Evolutionary conservation across 345 rosid species (phyloP).

Genomic region (Brassica carinata): DNA sequence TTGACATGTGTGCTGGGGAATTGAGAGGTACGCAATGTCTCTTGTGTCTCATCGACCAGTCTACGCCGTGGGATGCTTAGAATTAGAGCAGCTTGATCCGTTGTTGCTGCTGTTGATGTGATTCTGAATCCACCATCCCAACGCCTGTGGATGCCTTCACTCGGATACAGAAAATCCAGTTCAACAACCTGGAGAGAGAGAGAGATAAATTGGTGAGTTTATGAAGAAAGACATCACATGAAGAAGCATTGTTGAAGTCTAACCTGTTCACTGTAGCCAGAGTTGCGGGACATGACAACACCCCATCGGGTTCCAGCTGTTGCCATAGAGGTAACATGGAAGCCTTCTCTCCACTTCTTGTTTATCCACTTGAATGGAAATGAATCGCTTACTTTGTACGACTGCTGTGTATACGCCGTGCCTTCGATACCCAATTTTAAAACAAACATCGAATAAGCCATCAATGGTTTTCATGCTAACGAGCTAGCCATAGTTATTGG

Average conservation of each 20-base stretch:
- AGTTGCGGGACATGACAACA: conserved; percentile 97
- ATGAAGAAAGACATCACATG: not conserved
- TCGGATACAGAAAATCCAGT: conserved; percentile 96
- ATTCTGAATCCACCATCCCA: conserved; percentile 96
- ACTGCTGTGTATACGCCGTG: conserved; percentile 86
- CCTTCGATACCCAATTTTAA: conserved; percentile 51
- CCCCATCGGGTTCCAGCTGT: conserved; percentile 98
- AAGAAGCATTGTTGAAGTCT: conserved; percentile 5
- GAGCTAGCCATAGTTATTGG: not conserved
- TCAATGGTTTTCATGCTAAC: not conserved
- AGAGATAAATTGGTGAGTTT: not conserved
- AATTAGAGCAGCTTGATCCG: conserved; percentile 90
- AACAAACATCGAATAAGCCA: not conserved
- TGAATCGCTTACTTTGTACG: conserved; percentile 93
- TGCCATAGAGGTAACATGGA: conserved; percentile 96
- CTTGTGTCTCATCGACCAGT: conserved; percentile 90
- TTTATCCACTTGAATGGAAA: conserved; percentile 98
- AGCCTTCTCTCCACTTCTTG: conserved; percentile 99
- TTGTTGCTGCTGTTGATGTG: conserved; percentile 91
- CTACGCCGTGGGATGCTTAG: conserved; percentile 84
- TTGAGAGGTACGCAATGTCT: conserved; percentile 88
- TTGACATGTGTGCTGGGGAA: conserved; percentile 96
- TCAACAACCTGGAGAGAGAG: conserved; percentile 72
- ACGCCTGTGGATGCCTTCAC: conserved; percentile 97
- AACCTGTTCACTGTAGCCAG: conserved; percentile 95